Conservation (phyloP, 2,329 filamentous ascomycete genomes). For the Bipolaris cookei region DNA sequence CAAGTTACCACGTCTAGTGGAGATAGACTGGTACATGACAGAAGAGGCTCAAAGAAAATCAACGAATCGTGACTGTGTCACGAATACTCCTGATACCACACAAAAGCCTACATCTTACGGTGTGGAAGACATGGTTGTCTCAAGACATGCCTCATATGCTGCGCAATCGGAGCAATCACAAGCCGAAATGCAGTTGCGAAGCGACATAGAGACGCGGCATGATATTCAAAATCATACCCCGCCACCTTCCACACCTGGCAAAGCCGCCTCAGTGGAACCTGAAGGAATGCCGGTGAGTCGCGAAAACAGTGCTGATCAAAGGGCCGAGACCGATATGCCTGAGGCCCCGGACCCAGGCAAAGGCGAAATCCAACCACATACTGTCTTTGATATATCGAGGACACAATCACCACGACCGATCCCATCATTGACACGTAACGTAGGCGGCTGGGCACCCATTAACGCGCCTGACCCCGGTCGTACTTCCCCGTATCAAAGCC, state of each 20-base stretch:
- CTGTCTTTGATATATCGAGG: background rate
- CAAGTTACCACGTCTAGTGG: slow-evolving; percentile 45
- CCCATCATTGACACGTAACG: background rate
- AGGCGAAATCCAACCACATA: background rate
- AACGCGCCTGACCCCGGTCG: slow-evolving; percentile 15
- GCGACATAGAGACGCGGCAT: background rate
- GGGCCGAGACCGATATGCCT: background rate
- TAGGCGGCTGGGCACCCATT: slow-evolving; percentile 27
- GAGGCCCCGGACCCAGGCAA: background rate
- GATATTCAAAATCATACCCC: background rate
- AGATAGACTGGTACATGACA: slow-evolving; percentile 46
- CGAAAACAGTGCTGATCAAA: background rate
- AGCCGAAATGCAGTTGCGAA: background rate
- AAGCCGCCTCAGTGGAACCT: background rate
- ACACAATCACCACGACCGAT: background rate
- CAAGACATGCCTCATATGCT: background rate
- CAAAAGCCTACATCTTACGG: background rate
- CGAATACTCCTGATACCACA: background rate
- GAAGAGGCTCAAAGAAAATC: slow-evolving; percentile 1
- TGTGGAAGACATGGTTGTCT: background rate
- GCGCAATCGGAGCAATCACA: background rate
- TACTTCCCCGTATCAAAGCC: slow-evolving; percentile 25
- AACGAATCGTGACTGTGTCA: background rate
- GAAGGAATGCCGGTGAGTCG: background rate
- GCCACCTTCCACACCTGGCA: background rate